phyloP scores from a whole-genome alignment of 2,329 filamentous ascomycete genomes.

The Aureobasidium namibiae region DNA sequence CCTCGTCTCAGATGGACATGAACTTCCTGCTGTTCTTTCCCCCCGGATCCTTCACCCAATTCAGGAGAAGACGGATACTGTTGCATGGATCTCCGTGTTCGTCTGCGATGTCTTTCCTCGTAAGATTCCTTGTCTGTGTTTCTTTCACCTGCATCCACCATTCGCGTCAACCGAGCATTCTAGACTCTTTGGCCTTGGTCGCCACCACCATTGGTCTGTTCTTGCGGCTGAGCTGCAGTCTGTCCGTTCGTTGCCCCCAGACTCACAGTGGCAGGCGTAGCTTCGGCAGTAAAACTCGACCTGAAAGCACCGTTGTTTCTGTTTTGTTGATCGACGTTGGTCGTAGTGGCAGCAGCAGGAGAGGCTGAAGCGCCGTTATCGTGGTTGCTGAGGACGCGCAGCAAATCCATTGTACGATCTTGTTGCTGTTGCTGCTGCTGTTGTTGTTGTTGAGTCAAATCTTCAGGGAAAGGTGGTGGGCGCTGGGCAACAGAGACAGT shows the following conservation, averaged over 20 bases:
- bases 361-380: neutral
- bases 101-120: neutral
- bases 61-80: neutral
- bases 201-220: too few species aligned
- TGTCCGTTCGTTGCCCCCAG: neutral
- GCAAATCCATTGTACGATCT: slow-evolving; percentile 7
- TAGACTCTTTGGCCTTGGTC: slow-evolving; percentile 1
- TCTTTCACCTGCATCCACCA: neutral
- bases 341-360: neutral
- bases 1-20: neutral
- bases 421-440: neutral
- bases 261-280: neutral
- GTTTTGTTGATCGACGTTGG: neutral
- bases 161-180: neutral
- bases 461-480: neutral
- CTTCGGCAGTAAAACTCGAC: neutral
- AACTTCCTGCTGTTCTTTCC: neutral
- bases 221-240: too few species aligned
- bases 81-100: neutral
- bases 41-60: neutral
- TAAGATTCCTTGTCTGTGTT: neutral
- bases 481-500: neutral
- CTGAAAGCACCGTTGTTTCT: slow-evolving; percentile 11
- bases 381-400: neutral
- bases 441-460: neutral